Evolutionary conservation across 2,329 filamentous ascomycete genomes (phyloP), one percentile per base, ranked within the genome.

Genomic region (Pyrenochaeta sp.): DNA sequence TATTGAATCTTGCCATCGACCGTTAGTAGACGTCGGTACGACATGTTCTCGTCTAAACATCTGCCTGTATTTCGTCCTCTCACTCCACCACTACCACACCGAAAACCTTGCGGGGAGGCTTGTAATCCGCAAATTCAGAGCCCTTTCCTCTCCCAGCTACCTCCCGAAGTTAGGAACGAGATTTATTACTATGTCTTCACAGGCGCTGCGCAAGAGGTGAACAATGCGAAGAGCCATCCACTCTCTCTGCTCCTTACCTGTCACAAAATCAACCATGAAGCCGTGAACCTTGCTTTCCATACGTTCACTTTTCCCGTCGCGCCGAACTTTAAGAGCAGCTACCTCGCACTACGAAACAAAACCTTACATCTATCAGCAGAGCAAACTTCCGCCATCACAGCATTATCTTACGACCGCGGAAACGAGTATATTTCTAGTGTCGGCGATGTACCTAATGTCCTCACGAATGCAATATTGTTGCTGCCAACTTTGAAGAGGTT

Each of bases 171-270:
- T 36, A 29, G 49, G 4, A 56, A 60, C 42, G 17, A 56, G 11
- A 58, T 60, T 9, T 62, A 56, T 33, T 29, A 14, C 2, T 35
- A 50, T 30, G 44, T 49, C 17, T 62, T 60, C 33, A 40, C 36
- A 3, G 7, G 14, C 1, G 41, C 35, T n/a, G 4, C 23, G 6
- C 11, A 36, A 6, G 20, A 23, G 15, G 12, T 30, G n/a, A 40
- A 14, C 15, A 10, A 41, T 9, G 12, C 39, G 15, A n/a, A 42
- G 36, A 10, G n/a, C 5, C 49, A 60, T 31, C 51, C 56, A 7
- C 47, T 60, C 14, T 53, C 49, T 7, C 46, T 62, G 9, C 56
- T 62, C 31, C 31, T 42, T 2, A 45, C 49, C 12, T 60, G 59
- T 46, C 54, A 42, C 14, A 47, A 23, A 2, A 37, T 53, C 40